Conservation (phyloP, 306 rosid genomes). For the Medicago lupulina region DNA sequence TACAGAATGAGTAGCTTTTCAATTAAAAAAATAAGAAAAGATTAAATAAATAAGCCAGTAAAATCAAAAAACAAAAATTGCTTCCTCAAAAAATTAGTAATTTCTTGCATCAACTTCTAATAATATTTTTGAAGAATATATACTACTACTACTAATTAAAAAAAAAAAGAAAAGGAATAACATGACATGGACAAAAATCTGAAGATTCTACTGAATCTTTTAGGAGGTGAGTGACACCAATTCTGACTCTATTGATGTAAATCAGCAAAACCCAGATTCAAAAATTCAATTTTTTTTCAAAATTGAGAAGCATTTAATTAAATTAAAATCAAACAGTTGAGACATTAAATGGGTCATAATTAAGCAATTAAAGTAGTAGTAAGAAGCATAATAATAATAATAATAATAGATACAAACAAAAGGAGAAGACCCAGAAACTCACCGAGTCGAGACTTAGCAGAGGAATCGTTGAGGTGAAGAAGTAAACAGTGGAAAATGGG, state of each 20-base stretch:
- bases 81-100: neutral
- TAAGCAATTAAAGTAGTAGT: no score
- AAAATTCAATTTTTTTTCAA: slow-evolving; percentile 29
- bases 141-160: neutral
- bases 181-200: slow-evolving; percentile 30
- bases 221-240: slow-evolving; percentile 26
- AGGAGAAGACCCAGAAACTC: slow-evolving; percentile 43
- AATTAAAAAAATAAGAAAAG: neutral
- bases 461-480: slow-evolving; percentile 37
- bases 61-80: neutral
- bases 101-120: slow-evolving; percentile 5
- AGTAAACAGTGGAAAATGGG: slow-evolving; percentile 39
- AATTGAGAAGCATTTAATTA: slow-evolving; percentile 32
- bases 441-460: slow-evolving; percentile 52
- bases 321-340: slow-evolving; percentile 38
- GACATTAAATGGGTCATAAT: neutral
- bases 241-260: slow-evolving; percentile 22
- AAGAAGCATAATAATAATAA: neutral
- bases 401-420: slow-evolving; percentile 4
- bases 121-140: slow-evolving; percentile 21
- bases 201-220: slow-evolving; percentile 36
- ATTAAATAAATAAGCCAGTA: neutral
- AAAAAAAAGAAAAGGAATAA: neutral
- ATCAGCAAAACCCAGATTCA: slow-evolving; percentile 51
- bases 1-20: neutral